Base-by-base conservation (phyloP, 2,329 filamentous ascomycete genomes). In the Pseudocercospora cruenta region DNA sequence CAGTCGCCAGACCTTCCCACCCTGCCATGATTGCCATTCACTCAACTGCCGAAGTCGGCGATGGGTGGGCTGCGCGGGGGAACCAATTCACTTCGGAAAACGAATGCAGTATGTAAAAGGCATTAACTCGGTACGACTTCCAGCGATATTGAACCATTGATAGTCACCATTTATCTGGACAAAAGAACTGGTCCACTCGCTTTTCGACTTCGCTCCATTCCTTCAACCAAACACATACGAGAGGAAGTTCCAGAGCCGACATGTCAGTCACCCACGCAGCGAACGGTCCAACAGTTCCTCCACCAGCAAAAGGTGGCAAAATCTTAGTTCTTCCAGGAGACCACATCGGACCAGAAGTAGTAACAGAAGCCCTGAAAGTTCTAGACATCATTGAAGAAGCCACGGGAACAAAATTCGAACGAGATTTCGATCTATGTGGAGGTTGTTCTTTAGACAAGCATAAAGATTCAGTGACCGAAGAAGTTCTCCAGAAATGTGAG, bases 341-440 rank as follows among this genome's bases (percentile, higher is more conserved):
- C 69, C 80, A 82, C 67, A 80, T 83, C 58, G 82, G 83, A 1
- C 82, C 83, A 4, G 92, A 85, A 71, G 78, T 84, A 36, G 79
- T 83, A 60, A 69, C 74, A 4, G 82, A 84, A 71, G 82, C 82
- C 9, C 75, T 83, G 57, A 82, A 81, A 68, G 79, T 84, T 10
- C 78, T 85, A 5, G 78, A 82, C 31, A 76, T 82, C 3, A 71
- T 84, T 33, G 72, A 76, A 64, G 64, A 66, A 14, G 63, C 64
- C 12, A 74, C 71, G 0, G 72, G 71, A 26, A 65, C 66, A 26
- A 71, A 68, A 24, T 77, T 74, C 65, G 74, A 75, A 43, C 75
- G 71, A 21, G 78, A 73, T 4, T 76, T 76, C 24, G 78, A 75
- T 39, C 70, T 77, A 21, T 76, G 72, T 62, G 76, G 76, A 28